These are phyloP conservation scores for Trypanosoma brucei DNA, from an alignment of 208 protist genomes.

Conservation along the genomic window DNA sequence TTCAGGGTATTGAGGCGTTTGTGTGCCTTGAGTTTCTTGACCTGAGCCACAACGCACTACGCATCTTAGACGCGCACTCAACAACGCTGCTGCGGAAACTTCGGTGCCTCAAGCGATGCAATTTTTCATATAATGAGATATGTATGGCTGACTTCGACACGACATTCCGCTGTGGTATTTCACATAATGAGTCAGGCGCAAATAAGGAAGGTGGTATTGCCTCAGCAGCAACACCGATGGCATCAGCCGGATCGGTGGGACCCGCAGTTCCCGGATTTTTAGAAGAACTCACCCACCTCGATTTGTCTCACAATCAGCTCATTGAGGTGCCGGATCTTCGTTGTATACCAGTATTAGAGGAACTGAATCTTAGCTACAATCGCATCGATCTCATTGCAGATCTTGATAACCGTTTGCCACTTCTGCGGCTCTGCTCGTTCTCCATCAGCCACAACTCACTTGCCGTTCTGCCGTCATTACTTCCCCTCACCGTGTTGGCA, in stretches of 20 bases:
- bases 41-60: constrained; percentile 64
- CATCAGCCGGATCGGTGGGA: neutral
- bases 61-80: constrained; percentile 53
- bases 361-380: constrained; percentile 73
- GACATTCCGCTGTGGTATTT: neutral
- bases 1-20: constrained; percentile 68
- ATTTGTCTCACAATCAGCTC: constrained; percentile 78
- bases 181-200: neutral
- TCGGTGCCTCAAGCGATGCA: constrained; percentile 32
- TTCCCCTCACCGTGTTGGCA: constrained; percentile 63
- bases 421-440: constrained; percentile 47
- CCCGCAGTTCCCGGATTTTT: neutral
- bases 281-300: constrained; percentile 36
- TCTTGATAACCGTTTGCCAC: constrained; percentile 52
- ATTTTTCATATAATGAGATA: constrained; percentile 72
- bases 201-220: neutral
- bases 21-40: constrained; percentile 65
- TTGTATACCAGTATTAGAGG: constrained; percentile 47
- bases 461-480: constrained; percentile 19
- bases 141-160: constrained; percentile 44
- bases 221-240: neutral
- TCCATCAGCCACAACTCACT: constrained; percentile 50
- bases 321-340: constrained; percentile 75
- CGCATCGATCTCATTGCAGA: constrained; percentile 55
- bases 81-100: constrained; percentile 47